These are phyloP conservation scores for Geotrichum cucujoidarum DNA, from an alignment of 1,139 yeast genomes.

Conservation along the genomic window DNA sequence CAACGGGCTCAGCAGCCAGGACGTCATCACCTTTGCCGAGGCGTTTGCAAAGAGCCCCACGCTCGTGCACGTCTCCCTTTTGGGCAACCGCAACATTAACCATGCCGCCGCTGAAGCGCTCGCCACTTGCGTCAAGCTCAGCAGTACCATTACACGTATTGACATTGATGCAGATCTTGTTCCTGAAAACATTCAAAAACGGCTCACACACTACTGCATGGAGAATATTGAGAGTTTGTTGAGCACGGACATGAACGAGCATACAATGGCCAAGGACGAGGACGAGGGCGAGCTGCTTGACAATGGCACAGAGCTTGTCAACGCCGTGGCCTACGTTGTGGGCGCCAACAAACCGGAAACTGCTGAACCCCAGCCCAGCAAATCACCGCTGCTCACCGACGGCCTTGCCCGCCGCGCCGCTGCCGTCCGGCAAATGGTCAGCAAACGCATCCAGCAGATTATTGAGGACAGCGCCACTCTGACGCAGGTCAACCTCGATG, in stretches of 20 bases:
- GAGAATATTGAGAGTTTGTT: slow-evolving; percentile 60
- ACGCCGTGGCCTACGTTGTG: slow-evolving; percentile 31
- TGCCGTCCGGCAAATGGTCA: slow-evolving; percentile 30
- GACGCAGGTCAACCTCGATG: not conserved
- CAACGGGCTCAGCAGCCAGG: slow-evolving; percentile 58
- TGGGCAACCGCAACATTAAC: slow-evolving; percentile 57
- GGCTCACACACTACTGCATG: slow-evolving; percentile 77
- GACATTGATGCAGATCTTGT: slow-evolving; percentile 68
- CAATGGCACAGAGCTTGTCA: slow-evolving; percentile 30
- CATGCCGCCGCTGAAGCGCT: slow-evolving; percentile 60
- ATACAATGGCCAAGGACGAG: slow-evolving; percentile 33
- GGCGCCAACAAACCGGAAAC: slow-evolving; percentile 19
- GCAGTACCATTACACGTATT: slow-evolving; percentile 59
- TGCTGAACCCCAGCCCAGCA: slow-evolving; percentile 18
- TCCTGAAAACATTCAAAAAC: slow-evolving; percentile 65
- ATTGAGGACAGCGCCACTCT: slow-evolving; percentile 17
- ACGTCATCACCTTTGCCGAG: slow-evolving; percentile 63
- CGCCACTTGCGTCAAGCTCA: slow-evolving; percentile 64
- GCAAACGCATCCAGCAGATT: slow-evolving; percentile 28
- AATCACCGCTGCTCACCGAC: slow-evolving; percentile 25
- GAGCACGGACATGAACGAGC: slow-evolving; percentile 32
- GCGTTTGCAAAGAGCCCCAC: slow-evolving; percentile 63
- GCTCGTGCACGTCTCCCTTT: slow-evolving; percentile 71
- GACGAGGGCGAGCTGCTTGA: slow-evolving; percentile 30
- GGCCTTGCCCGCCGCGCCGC: slow-evolving; percentile 30